Percentiles rank a stretch among this genome's conserved stretches.
Evolutionary conservation across 1,284 basidiomycete genomes (phyloP).

Genomic region (Xerocomus amazonicus): DNA sequence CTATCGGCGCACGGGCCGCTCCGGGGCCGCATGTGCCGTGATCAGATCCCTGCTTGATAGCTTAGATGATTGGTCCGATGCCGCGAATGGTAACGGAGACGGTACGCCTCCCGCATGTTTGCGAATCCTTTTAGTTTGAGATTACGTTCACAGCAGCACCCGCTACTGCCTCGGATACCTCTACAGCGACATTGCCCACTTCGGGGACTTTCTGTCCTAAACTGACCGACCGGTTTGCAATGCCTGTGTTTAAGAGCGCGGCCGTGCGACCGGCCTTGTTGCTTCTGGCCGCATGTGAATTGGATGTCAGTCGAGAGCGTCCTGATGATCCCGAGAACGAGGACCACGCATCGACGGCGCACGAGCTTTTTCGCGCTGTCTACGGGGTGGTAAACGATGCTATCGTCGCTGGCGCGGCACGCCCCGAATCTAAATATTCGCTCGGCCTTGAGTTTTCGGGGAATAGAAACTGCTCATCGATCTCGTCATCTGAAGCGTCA

Average conservation of each 20-base stretch:
- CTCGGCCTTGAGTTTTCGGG: slow-evolving; percentile 29
- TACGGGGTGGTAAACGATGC: slow-evolving; percentile 26
- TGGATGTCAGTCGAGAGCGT: slow-evolving; percentile 31
- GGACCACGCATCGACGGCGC: slow-evolving; percentile 20
- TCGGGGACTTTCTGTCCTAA: slow-evolving; percentile 7
- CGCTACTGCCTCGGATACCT: slow-evolving; percentile 5
- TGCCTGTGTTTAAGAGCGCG: slow-evolving; percentile 12
- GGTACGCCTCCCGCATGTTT: slow-evolving; percentile 22
- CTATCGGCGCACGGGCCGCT: slow-evolving; percentile 33
- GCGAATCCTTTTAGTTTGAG: slow-evolving; percentile 15
- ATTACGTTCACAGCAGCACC: slow-evolving; percentile 13
- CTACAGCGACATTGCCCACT: slow-evolving; percentile 9
- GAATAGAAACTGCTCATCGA: neutral
- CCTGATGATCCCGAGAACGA: slow-evolving; percentile 17
- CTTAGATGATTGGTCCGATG: slow-evolving; percentile 4
- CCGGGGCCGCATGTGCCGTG: slow-evolving; percentile 27
- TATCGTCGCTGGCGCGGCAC: slow-evolving; percentile 16
- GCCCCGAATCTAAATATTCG: slow-evolving; percentile 15
- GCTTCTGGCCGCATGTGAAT: slow-evolving; percentile 30
- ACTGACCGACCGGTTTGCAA: slow-evolving; percentile 4
- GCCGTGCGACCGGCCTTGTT: slow-evolving; percentile 28
- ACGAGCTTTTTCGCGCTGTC: slow-evolving; percentile 29
- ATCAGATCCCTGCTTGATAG: slow-evolving; percentile 26
- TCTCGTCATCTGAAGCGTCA: neutral
- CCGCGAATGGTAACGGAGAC: slow-evolving; percentile 23